Conservation (phyloP, 345 rosid genomes). For the Luvunga scandens region DNA sequence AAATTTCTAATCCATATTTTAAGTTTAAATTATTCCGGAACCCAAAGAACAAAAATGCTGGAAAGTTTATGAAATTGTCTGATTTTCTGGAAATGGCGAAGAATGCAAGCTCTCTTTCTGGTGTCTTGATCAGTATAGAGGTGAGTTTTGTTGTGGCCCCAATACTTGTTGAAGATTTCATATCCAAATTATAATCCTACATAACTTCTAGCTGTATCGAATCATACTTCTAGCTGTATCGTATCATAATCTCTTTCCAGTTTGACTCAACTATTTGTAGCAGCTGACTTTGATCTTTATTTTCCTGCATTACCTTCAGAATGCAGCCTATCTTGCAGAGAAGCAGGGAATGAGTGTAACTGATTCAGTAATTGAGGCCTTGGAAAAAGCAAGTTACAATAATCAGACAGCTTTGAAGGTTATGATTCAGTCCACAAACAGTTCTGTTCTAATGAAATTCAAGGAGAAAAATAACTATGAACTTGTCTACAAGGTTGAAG, state of each 20-base stretch:
- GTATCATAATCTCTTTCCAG: not conserved
- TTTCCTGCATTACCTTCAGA: slow-evolving; percentile 40
- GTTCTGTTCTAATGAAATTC: slow-evolving; percentile 65
- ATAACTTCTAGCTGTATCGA: not conserved
- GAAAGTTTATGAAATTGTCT: slow-evolving; percentile 47
- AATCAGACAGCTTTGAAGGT: slow-evolving; percentile 46
- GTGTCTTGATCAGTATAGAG: slow-evolving; percentile 82
- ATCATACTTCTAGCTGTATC: not conserved
- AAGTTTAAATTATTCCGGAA: slow-evolving; percentile 40
- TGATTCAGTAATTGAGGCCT: slow-evolving; percentile 51
- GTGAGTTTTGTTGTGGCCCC: slow-evolving; percentile 37
- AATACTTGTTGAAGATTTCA: not conserved
- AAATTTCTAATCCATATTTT: slow-evolving; percentile 51
- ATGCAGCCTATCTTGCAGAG: slow-evolving; percentile 67
- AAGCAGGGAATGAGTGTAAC: slow-evolving; percentile 48
- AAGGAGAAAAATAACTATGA: slow-evolving; percentile 46
- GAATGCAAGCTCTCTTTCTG: slow-evolving; percentile 58
- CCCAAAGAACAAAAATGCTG: slow-evolving; percentile 45
- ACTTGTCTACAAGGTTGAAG: slow-evolving; percentile 66
- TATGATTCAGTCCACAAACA: slow-evolving; percentile 79
- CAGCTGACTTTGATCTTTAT: slow-evolving; percentile 4
- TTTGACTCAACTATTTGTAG: not conserved
- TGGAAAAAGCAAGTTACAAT: slow-evolving; percentile 61
- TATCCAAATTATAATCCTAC: not conserved
- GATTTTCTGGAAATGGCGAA: slow-evolving; percentile 69